Base-by-base conservation (phyloP, 2,329 filamentous ascomycete genomes). In the Aspergillus alliaceus region DNA sequence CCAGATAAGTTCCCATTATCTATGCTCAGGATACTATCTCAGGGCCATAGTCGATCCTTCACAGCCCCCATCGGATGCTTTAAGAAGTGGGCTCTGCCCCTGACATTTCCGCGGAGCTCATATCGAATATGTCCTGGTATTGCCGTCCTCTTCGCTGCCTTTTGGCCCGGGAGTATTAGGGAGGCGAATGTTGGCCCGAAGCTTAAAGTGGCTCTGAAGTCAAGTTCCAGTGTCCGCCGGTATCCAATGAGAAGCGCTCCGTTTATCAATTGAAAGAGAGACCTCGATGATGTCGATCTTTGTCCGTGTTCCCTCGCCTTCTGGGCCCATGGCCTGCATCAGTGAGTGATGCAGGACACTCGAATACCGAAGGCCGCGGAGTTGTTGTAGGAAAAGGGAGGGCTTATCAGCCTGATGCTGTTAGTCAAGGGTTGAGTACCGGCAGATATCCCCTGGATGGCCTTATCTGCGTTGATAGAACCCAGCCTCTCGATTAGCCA, bases 201-300 rank as follows among this genome's bases (percentile, higher is more conserved):
- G 9, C n/a, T 14, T 48, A n/a, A 22, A 20, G 44, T 48, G 44
- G 44, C 44, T n/a, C 12, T 15, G 9, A 14, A 20, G 12, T 14
- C 12, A 11, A 15, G n/a, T 32, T 18, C 6, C 27, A 48, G 44
- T 27, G 4, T 48, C 44, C 11, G 22, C 8, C 7, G 20, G 15
- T 15, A 54, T 58, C 67, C 67, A 68, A 69, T 69, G 53, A 64
- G 59, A 59, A 31, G 25, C 39, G 57, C 18, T 20, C 24, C n/a
- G 61, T 60, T 66, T 67, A 69, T 69, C 66, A 64, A 60, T 29
- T 35, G 22, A 29, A 29, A n/a, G 14, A 18, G 31, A n/a, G n/a
- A 34, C 20, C 39, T 53, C n/a, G 20, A n/a, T 20, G 29, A 24
- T 49, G 47, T 39, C 29, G 49, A 56, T 56, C 53, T n/a, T 22